Percentiles rank a stretch among this genome's conserved stretches.
Evolutionary conservation across 441 rosid species (phyloP).

Genomic region (Corymbia citriodora): DNA sequence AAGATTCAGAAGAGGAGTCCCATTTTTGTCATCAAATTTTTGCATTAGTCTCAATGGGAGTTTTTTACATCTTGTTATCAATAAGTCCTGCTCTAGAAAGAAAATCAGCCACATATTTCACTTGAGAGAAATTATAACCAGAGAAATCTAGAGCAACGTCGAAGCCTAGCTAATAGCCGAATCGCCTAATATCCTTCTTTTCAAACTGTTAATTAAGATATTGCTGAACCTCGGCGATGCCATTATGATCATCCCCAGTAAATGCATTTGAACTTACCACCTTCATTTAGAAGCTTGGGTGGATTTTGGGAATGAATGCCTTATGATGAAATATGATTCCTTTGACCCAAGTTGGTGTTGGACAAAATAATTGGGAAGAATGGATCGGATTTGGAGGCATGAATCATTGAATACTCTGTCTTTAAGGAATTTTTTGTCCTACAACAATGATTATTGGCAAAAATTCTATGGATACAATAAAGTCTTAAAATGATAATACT

Average conservation of each 20-base stretch:
- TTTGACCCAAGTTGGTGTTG: background rate
- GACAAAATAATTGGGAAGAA: too few species aligned
- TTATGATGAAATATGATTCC: background rate
- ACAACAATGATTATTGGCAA: too few species aligned
- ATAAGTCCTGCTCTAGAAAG: background rate
- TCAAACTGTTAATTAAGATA: background rate
- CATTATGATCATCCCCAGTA: background rate
- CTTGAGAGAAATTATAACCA: background rate
- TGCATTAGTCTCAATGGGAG: background rate
- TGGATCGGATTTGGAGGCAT: too few species aligned
- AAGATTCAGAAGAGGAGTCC: background rate
- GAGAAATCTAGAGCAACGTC: background rate
- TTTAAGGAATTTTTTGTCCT: too few species aligned
- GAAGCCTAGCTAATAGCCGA: background rate
- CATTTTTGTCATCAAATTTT: background rate
- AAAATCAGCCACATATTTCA: background rate
- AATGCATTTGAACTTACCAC: background rate
- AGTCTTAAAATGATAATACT: too few species aligned
- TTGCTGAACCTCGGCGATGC: background rate
- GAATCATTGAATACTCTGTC: too few species aligned
- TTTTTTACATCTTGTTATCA: background rate
- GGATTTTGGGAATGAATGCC: background rate
- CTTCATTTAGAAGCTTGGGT: background rate
- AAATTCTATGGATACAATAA: too few species aligned
- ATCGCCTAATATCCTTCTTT: background rate